Percentiles rank a stretch among this genome's conserved stretches.
These are phyloP conservation scores for Citrus medica DNA, from an alignment of 345 rosid genomes.

Conservation along the genomic window DNA sequence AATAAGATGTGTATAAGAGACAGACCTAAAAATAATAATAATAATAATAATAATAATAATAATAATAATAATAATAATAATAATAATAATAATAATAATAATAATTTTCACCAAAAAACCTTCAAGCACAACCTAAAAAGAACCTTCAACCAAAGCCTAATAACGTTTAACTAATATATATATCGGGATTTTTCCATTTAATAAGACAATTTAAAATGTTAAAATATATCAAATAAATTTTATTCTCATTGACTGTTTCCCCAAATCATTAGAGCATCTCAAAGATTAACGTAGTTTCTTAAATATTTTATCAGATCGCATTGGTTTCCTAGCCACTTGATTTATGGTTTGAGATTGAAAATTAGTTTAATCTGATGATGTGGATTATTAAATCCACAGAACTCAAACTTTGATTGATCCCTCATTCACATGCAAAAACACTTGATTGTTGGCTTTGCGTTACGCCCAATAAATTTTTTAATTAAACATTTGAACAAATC, in stretches of 20 bases:
- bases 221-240: no score
- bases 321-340: neutral
- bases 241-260: neutral
- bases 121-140: neutral
- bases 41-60: neutral
- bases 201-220: neutral
- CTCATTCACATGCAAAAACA: neutral
- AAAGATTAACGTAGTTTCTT: neutral
- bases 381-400: neutral
- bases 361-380: neutral
- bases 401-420: neutral
- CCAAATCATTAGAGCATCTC: slow-evolving; percentile 2
- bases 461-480: neutral
- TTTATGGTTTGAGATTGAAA: neutral
- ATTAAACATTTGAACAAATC: neutral
- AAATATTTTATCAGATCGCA: neutral
- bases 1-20: no score
- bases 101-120: neutral
- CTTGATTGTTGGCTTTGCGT: neutral
- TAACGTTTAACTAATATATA: neutral
- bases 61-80: neutral
- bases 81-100: neutral
- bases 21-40: no score
- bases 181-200: neutral
- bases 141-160: neutral